Conservation (phyloP, 2,329 filamentous ascomycete genomes). For the Reticulascus tulasneorum region DNA sequence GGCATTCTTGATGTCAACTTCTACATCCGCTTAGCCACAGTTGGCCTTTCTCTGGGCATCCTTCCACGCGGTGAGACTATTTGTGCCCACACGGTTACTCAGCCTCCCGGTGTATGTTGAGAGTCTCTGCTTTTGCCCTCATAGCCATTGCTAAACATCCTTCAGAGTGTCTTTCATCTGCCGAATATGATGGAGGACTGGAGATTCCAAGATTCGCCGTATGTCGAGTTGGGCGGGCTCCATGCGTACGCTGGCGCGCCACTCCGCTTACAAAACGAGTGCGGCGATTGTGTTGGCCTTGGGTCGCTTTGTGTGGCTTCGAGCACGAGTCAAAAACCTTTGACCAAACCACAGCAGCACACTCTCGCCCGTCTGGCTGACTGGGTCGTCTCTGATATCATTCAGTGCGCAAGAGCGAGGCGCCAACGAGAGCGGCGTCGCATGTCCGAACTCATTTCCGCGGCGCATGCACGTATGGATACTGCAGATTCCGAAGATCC, state of each 20-base stretch:
- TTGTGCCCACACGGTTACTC: conserved; percentile 39
- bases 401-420: conserved; percentile 29
- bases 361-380: conserved; percentile 22
- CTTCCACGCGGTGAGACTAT: conserved; percentile 40
- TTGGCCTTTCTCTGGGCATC: conserved; percentile 34
- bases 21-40: conserved; percentile 37
- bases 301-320: conserved; percentile 41
- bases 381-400: conserved; percentile 35
- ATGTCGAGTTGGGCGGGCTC: conserved; percentile 34
- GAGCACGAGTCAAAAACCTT: conserved; percentile 23
- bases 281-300: conserved; percentile 33
- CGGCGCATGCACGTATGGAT: conserved; percentile 18
- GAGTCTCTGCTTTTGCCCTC: not conserved
- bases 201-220: conserved; percentile 36
- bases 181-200: conserved; percentile 38
- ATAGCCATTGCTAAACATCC: not conserved
- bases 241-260: conserved; percentile 36
- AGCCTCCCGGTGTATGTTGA: conserved; percentile 22
- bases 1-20: conserved; percentile 38
- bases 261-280: conserved; percentile 33
- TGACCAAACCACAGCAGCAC: conserved; percentile 24
- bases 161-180: conserved; percentile 33
- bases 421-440: conserved; percentile 34
- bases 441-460: conserved; percentile 30
- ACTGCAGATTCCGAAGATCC: conserved; percentile 2